Conservation (phyloP, 768 basidiomycete genomes). For the Macrolepiota fuliginosa region DNA sequence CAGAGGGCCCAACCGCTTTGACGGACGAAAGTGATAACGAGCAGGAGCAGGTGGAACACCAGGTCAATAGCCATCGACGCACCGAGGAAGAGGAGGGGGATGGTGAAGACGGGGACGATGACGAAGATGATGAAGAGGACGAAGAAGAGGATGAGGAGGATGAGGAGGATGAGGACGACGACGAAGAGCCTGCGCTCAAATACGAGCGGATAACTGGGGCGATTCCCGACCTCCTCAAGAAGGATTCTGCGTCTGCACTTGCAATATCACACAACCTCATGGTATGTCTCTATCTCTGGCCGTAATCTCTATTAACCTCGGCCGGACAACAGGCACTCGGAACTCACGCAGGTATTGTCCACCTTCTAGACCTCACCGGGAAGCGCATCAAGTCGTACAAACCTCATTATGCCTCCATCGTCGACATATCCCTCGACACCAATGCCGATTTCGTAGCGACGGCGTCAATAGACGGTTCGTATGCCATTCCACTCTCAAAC, state of each 20-base stretch:
- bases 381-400: conserved; percentile 86
- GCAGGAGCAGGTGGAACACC: not conserved
- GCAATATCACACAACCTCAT: conserved; percentile 71
- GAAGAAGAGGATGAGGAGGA: conserved; percentile 51
- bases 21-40: conserved; percentile 13
- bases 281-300: conserved; percentile 34
- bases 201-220: conserved; percentile 80
- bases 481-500: not conserved
- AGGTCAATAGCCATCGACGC: not conserved
- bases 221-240: conserved; percentile 75
- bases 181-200: conserved; percentile 90
- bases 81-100: conserved; percentile 14
- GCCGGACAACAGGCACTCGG: conserved; percentile 69
- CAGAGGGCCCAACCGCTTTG: conserved; percentile 17
- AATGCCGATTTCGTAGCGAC: conserved; percentile 90
- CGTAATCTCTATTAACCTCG: not conserved
- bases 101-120: conserved; percentile 25
- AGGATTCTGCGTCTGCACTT: conserved; percentile 86
- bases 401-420: conserved; percentile 84
- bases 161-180: conserved; percentile 68
- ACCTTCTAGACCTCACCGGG: conserved; percentile 78
- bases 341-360: conserved; percentile 90
- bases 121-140: conserved; percentile 24
- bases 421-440: conserved; percentile 80
- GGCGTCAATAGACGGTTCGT: conserved; percentile 88